Conservation (phyloP, 495 filamentous ascomycete species). For the Penicillium fimorum region DNA sequence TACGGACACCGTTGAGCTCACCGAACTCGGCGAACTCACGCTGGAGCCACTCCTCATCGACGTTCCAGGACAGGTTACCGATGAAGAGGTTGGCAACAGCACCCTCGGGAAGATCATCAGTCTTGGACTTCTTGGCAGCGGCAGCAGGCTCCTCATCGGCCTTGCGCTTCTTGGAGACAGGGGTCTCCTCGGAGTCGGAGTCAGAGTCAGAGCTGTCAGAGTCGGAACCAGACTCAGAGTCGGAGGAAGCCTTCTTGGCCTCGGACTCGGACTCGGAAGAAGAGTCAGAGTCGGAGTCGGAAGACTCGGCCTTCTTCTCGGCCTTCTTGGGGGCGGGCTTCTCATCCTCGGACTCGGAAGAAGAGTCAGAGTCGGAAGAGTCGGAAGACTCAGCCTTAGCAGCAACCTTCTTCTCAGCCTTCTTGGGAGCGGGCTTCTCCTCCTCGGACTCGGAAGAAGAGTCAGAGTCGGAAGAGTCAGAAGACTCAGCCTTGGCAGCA, state of each 20-base stretch:
- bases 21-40: constrained; percentile 84
- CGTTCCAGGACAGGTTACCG: constrained; percentile 91
- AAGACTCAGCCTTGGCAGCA: constrained; percentile 32
- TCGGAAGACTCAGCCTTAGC: constrained; percentile 20
- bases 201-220: constrained; percentile 42
- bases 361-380: constrained; percentile 25
- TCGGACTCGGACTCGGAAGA: constrained; percentile 32
- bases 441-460: constrained; percentile 31
- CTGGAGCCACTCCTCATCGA: constrained; percentile 87
- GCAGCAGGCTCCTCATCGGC: constrained; percentile 64
- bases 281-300: constrained; percentile 36
- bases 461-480: constrained; percentile 40
- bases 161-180: constrained; percentile 83
- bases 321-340: constrained; percentile 37
- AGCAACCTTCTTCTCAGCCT: constrained; percentile 23
- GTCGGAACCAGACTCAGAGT: constrained; percentile 32
- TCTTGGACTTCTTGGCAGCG: constrained; percentile 82
- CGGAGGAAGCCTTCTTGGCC: constrained; percentile 32
- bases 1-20: constrained; percentile 68
- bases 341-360: constrained; percentile 33
- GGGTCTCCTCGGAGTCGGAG: constrained; percentile 51
- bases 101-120: constrained; percentile 60
- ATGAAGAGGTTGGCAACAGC: constrained; percentile 77
- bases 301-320: constrained; percentile 36
- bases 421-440: constrained; percentile 32